A percentile compares a stretch with the other conserved stretches of the same genome.
These are phyloP conservation scores for Rosa rugosa DNA, from an alignment of 306 rosid species.

Conservation along the genomic window DNA sequence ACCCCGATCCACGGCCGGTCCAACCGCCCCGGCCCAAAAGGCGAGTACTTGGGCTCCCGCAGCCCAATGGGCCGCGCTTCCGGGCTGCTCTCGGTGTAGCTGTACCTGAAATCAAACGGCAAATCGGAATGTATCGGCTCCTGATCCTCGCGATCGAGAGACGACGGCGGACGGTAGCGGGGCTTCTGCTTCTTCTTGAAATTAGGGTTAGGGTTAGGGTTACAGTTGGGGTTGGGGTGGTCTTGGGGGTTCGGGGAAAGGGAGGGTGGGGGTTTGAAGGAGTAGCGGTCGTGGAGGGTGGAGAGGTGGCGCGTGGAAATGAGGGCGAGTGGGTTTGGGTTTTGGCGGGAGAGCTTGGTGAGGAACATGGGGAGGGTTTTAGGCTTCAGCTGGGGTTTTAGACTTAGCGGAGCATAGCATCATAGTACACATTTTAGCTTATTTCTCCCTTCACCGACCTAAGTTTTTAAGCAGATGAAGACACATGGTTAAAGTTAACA, in stretches of 20 bases:
- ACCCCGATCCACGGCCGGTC: slow-evolving; percentile 86
- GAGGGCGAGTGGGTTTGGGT: slow-evolving; percentile 20
- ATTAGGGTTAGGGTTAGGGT: slow-evolving; percentile 27
- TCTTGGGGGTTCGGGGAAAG: slow-evolving; percentile 43
- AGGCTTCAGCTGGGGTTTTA: neutral
- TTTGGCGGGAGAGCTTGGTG: slow-evolving; percentile 55
- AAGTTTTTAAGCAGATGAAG: too few relatives aligned
- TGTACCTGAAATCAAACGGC: slow-evolving; percentile 83
- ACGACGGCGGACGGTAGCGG: slow-evolving; percentile 64
- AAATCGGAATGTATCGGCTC: slow-evolving; percentile 57
- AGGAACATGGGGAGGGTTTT: slow-evolving; percentile 44
- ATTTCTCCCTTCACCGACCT: too few relatives aligned
- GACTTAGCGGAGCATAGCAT: neutral
- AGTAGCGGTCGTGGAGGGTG: slow-evolving; percentile 64
- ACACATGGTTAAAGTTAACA: too few relatives aligned
- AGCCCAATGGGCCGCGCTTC: slow-evolving; percentile 78
- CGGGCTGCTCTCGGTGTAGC: slow-evolving; percentile 80
- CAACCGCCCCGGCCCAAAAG: slow-evolving; percentile 77
- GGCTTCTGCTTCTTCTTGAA: slow-evolving; percentile 52
- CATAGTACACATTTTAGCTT: too few relatives aligned
- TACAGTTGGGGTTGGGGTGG: slow-evolving; percentile 29
- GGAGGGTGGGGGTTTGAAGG: slow-evolving; percentile 56
- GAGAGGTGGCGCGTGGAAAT: slow-evolving; percentile 59
- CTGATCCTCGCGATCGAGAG: slow-evolving; percentile 56
- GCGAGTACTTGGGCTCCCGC: slow-evolving; percentile 87